A percentile compares a stretch with the other conserved stretches of the same genome.
phyloP scores from a whole-genome alignment of 176 grass and related monocot species.

The Avena sativa region DNA sequence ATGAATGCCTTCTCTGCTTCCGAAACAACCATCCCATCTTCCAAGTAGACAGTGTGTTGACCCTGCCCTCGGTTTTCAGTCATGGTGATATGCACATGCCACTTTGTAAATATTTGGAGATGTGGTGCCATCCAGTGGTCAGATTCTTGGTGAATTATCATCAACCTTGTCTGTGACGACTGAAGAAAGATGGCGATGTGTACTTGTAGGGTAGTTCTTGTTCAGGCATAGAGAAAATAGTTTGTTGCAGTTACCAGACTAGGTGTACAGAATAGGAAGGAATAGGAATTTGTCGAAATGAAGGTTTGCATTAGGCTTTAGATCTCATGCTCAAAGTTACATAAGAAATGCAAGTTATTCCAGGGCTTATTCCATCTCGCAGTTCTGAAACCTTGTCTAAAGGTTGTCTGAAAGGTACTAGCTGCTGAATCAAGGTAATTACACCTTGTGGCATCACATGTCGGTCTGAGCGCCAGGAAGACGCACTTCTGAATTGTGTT shows the following conservation, averaged over 20 bases:
- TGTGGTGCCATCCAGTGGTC: slow-evolving; percentile 36
- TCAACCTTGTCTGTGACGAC: slow-evolving; percentile 1
- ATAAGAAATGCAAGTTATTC: slow-evolving; percentile 24
- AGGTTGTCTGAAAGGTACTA: neutral
- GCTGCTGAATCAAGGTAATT: neutral
- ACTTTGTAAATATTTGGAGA: slow-evolving; percentile 37
- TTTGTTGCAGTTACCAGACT: slow-evolving; percentile 27
- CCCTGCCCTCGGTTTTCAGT: slow-evolving; percentile 25
- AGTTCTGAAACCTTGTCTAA: neutral
- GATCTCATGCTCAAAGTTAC: slow-evolving; percentile 34
- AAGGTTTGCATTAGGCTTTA: slow-evolving; percentile 46
- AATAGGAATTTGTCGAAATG: slow-evolving; percentile 49
- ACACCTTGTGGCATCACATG: neutral
- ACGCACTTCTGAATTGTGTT: neutral
- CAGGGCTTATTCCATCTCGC: neutral
- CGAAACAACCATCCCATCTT: slow-evolving; percentile 14
- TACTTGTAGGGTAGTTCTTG: slow-evolving; percentile 29
- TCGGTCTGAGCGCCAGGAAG: neutral
- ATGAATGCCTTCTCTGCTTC: slow-evolving; percentile 30
- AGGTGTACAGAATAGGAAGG: slow-evolving; percentile 45
- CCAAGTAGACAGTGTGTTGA: slow-evolving; percentile 14
- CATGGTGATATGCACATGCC: slow-evolving; percentile 21
- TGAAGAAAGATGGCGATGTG: slow-evolving; percentile 4
- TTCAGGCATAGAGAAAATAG: slow-evolving; percentile 27
- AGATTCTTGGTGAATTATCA: slow-evolving; percentile 3